Percentiles rank a stretch among this genome's conserved stretches.
phyloP scores from a whole-genome alignment of 23 red algal species.

The Chondrus crispus region DNA sequence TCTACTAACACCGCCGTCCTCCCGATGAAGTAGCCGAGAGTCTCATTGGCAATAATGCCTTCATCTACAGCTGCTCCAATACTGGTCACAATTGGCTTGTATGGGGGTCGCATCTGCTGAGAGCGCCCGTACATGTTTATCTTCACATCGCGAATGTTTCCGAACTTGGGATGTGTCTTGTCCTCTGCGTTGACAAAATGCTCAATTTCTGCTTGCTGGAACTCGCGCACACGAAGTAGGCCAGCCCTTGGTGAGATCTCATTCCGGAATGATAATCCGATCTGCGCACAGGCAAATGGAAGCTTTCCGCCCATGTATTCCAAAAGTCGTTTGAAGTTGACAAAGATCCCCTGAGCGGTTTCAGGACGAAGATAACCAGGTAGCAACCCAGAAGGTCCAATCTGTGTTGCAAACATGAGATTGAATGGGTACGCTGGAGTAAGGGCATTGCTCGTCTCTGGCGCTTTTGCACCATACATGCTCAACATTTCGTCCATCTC shows the following conservation, averaged over 20 bases:
- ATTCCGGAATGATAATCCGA: slow-evolving; percentile 96
- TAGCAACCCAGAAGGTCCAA: slow-evolving; percentile 82
- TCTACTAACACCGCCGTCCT: slow-evolving; percentile 74
- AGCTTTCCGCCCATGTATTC: slow-evolving; percentile 84
- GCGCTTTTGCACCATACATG: slow-evolving; percentile 67
- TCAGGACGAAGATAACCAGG: slow-evolving; percentile 90
- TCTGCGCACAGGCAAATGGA: slow-evolving; percentile 96
- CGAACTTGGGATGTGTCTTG: slow-evolving; percentile 88
- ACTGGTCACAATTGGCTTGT: slow-evolving; percentile 39
- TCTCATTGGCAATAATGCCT: slow-evolving; percentile 86
- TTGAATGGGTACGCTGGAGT: slow-evolving; percentile 82
- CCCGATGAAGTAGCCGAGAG: slow-evolving; percentile 96
- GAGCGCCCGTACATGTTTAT: slow-evolving; percentile 78
- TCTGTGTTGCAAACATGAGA: slow-evolving; percentile 97
- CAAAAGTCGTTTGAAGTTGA: slow-evolving; percentile 96
- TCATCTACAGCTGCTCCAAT: slow-evolving; percentile 73
- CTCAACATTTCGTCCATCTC: slow-evolving; percentile 58
- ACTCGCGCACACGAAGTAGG: slow-evolving; percentile 93
- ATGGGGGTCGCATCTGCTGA: slow-evolving; percentile 63
- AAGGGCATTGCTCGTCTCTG: slow-evolving; percentile 75
- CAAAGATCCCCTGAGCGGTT: slow-evolving; percentile 99
- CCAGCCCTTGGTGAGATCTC: slow-evolving; percentile 92
- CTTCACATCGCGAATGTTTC: slow-evolving; percentile 26
- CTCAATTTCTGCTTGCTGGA: slow-evolving; percentile 98
- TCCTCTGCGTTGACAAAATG: slow-evolving; percentile 95